Percentiles rank a stretch among this genome's conserved stretches.
These are phyloP conservation scores for Thraustotheca clavata DNA, from an alignment of 352 stramenopile species.

Conservation along the genomic window DNA sequence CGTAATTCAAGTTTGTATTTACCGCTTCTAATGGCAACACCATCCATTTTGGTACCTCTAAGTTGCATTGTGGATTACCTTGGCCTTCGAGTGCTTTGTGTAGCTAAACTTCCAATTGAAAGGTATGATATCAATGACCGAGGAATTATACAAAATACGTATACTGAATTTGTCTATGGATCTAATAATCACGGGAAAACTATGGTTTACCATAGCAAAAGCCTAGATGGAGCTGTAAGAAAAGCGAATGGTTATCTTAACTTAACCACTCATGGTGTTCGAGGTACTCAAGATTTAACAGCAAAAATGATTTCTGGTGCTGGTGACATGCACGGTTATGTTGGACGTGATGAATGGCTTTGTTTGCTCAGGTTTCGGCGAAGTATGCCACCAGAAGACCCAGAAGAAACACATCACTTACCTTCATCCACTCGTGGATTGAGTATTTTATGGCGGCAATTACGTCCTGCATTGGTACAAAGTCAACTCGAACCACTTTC, in stretches of 20 bases:
- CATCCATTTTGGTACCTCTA: constrained; percentile 58
- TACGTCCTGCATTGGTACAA: constrained; percentile 80
- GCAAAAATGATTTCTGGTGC: constrained; percentile 67
- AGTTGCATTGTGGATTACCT: constrained; percentile 82
- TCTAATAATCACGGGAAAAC: constrained; percentile 76
- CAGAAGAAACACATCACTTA: constrained; percentile 67
- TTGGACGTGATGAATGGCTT: constrained; percentile 30
- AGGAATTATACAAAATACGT: constrained; percentile 44
- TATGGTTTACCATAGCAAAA: constrained; percentile 70
- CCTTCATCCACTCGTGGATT: constrained; percentile 66
- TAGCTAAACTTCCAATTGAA: constrained; percentile 79
- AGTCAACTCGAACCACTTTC: constrained; percentile 47
- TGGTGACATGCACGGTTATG: constrained; percentile 77
- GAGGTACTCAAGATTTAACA: constrained; percentile 83
- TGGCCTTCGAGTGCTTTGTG: constrained; percentile 79
- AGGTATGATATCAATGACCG: constrained; percentile 55
- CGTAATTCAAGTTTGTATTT: constrained; percentile 75
- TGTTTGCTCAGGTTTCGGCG: constrained; percentile 79
- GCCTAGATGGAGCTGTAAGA: constrained; percentile 59
- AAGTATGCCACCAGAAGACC: constrained; percentile 84
- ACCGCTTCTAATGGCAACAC: constrained; percentile 25
- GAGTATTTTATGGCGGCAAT: constrained; percentile 88
- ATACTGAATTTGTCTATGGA: constrained; percentile 79
- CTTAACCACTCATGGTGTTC: constrained; percentile 71
- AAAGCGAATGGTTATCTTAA: constrained; percentile 62